These are phyloP conservation scores for Pichia exigua DNA, from an alignment of 805 yeast species.

Conservation along the genomic window DNA sequence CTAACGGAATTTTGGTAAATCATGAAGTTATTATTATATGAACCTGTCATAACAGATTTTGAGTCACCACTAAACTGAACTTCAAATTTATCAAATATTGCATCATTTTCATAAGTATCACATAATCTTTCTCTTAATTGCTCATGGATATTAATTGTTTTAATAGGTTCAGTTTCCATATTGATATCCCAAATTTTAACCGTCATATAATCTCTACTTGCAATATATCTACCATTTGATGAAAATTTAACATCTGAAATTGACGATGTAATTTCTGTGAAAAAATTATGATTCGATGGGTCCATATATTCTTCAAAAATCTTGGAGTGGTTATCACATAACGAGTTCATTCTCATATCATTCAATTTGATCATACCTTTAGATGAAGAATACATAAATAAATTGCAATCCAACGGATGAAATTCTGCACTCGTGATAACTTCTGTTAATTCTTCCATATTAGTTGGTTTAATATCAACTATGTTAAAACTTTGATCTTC, in stretches of 20 bases:
- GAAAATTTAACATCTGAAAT: constrained; percentile 92
- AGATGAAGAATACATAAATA: constrained; percentile 90
- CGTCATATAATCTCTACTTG: constrained; percentile 94
- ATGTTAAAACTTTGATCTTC: constrained; percentile 95
- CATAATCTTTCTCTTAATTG: constrained; percentile 87
- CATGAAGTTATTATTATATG: constrained; percentile 95
- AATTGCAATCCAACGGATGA: constrained; percentile 87
- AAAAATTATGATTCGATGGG: constrained; percentile 87
- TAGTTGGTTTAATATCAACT: constrained; percentile 94
- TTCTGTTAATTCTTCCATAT: constrained; percentile 98
- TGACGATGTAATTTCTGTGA: constrained; percentile 92
- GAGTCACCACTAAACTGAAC: constrained; percentile 93
- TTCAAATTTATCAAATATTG: constrained; percentile 97
- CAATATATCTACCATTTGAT: constrained; percentile 87
- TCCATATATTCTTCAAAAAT: constrained; percentile 90
- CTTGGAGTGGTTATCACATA: constrained; percentile 85
- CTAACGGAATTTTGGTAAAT: constrained; percentile 78
- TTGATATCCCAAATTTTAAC: constrained; percentile 97
- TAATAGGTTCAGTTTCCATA: constrained; percentile 92
- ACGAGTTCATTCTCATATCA: constrained; percentile 92
- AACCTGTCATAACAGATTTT: constrained; percentile 89
- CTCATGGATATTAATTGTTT: constrained; percentile 93
- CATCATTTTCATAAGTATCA: constrained; percentile 97
- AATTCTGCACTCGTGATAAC: constrained; percentile 95
- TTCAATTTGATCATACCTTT: constrained; percentile 93